Percentiles rank a stretch among this genome's conserved stretches.
Conservation (phyloP, 257 asterid genomes). For the Cordia subcordata region DNA sequence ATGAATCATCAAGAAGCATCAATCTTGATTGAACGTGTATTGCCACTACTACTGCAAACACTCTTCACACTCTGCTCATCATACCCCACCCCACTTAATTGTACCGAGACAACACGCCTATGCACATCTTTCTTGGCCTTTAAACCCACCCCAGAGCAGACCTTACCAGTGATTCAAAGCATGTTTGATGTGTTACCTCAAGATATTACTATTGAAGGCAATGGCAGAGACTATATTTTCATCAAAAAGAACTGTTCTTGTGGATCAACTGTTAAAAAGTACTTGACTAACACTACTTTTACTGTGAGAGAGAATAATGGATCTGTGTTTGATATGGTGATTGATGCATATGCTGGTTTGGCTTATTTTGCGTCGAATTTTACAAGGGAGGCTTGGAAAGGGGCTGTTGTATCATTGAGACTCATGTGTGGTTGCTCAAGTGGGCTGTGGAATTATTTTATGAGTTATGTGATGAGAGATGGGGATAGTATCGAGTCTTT, state of each 20-base stretch:
- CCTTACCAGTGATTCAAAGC: conserved; percentile 61
- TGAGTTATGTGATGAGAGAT: conserved; percentile 91
- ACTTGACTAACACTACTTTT: conserved; percentile 73
- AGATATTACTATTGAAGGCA: conserved; percentile 75
- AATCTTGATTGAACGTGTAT: conserved; percentile 33
- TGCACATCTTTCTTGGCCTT: conserved; percentile 87
- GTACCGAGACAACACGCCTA: conserved; percentile 70
- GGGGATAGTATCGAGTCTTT: conserved; percentile 85
- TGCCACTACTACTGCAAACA: conserved; percentile 15
- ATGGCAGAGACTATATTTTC: conserved; percentile 67
- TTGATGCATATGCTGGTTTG: conserved; percentile 66
- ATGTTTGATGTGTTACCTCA: conserved; percentile 86
- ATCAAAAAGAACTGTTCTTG: conserved; percentile 93
- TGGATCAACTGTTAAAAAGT: conserved; percentile 39
- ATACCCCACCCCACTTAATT: conserved; percentile 55
- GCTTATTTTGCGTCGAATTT: conserved; percentile 67
- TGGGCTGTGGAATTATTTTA: conserved; percentile 87
- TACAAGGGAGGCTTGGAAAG: conserved; percentile 71
- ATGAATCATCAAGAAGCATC: conserved; percentile 32
- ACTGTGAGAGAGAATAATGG: conserved; percentile 65
- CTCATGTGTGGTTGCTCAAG: conserved; percentile 94
- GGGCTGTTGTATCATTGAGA: conserved; percentile 76
- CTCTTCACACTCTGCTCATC: conserved; percentile 22
- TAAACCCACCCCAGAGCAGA: conserved; percentile 60
- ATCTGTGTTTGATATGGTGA: conserved; percentile 68